Conservation (phyloP, 345 rosid species). For the Firmiana major region DNA sequence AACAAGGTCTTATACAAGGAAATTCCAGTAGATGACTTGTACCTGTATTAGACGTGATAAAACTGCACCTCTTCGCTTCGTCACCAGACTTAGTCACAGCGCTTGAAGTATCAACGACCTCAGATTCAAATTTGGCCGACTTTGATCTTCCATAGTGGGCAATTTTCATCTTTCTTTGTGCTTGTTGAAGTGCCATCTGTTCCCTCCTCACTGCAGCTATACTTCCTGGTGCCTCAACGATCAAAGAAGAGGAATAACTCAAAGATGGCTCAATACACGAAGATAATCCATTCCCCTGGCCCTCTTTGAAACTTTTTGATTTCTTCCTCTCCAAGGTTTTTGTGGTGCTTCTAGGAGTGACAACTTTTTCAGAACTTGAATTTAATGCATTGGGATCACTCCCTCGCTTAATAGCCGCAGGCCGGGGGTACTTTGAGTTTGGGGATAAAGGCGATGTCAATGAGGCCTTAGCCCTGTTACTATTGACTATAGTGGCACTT, state of each 20-base stretch:
- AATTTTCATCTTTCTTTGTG: slow-evolving; percentile 56
- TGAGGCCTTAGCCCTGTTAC: not conserved
- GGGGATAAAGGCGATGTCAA: slow-evolving; percentile 32
- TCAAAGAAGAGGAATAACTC: slow-evolving; percentile 35
- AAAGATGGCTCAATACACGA: slow-evolving; percentile 12
- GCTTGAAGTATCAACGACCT: slow-evolving; percentile 16
- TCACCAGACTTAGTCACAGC: not conserved
- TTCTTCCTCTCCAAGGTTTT: slow-evolving; percentile 41
- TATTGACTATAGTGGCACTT: not conserved
- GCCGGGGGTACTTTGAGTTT: slow-evolving; percentile 35
- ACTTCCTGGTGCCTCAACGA: slow-evolving; percentile 53
- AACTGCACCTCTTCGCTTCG: slow-evolving; percentile 51
- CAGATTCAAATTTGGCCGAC: slow-evolving; percentile 46
- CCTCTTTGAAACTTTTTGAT: slow-evolving; percentile 52
- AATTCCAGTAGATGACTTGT: too few species aligned
- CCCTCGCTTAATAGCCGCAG: slow-evolving; percentile 32
- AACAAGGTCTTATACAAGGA: not conserved
- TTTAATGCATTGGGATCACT: slow-evolving; percentile 31
- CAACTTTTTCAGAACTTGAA: slow-evolving; percentile 35
- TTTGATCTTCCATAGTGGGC: slow-evolving; percentile 68
- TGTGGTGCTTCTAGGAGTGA: slow-evolving; percentile 10
- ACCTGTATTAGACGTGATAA: slow-evolving; percentile 63
- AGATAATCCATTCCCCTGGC: slow-evolving; percentile 1
- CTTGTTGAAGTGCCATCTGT: slow-evolving; percentile 54
- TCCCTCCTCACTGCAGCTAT: slow-evolving; percentile 65